Evolutionary conservation across 2,329 filamentous ascomycete species (phyloP).

Genomic region (Zelopaecilomyces penicillatus): DNA sequence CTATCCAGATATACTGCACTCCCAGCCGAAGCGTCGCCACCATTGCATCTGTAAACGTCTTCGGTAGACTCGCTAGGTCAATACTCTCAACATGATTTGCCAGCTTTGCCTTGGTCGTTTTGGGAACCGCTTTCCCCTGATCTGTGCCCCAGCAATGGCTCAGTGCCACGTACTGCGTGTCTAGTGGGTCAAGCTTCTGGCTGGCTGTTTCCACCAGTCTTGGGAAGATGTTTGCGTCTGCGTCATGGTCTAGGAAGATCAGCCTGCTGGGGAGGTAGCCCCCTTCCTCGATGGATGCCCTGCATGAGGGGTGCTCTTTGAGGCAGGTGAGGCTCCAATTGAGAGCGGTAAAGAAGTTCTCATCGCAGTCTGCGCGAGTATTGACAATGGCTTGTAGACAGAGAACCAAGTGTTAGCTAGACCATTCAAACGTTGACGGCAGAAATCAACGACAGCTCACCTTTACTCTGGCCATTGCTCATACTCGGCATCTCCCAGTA

Average conservation of each 20-base stretch:
- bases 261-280: not conserved
- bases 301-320: not conserved
- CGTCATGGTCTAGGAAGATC: not conserved
- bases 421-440: no score
- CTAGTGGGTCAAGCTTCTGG: not conserved
- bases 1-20: constrained; percentile 4
- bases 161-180: not conserved
- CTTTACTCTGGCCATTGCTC: not conserved
- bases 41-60: constrained; percentile 3
- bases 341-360: not conserved
- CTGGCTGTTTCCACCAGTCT: not conserved
- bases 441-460: not conserved
- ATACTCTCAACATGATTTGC: not conserved
- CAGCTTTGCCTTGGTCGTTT: constrained; percentile 1
- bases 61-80: not conserved
- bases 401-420: no score
- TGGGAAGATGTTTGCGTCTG: not conserved
- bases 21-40: not conserved
- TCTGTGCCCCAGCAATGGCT: constrained; percentile 1
- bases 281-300: not conserved
- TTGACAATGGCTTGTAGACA: not conserved
- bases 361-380: not conserved
- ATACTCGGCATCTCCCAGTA: not conserved
- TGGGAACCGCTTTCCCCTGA: not conserved
- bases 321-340: not conserved